These are phyloP conservation scores for Beauveria bassiana DNA, from an alignment of 2,329 filamentous ascomycete species.

Conservation along the genomic window DNA sequence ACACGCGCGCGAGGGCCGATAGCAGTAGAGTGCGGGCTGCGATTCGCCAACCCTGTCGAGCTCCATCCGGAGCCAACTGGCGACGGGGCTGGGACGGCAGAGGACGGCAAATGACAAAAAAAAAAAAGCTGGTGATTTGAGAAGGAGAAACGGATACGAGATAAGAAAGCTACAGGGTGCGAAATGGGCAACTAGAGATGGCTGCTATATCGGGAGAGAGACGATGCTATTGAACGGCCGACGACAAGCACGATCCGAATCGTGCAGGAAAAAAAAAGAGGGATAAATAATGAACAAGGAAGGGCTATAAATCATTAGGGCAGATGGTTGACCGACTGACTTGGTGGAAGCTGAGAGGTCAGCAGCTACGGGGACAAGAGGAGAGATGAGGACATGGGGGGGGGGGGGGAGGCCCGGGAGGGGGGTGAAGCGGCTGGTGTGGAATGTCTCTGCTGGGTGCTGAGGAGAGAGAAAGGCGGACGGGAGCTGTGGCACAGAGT, in stretches of 20 bases:
- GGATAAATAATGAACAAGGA: not conserved
- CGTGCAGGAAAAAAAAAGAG: not conserved
- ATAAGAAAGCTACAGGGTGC: not conserved
- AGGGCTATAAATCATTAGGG: not conserved
- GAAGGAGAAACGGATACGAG: not conserved
- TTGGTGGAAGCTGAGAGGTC: not conserved
- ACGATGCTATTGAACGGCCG: too few species aligned
- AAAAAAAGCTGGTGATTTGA: not conserved
- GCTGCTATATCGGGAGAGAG: too few species aligned
- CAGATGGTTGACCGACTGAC: not conserved
- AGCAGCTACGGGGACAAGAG: not conserved
- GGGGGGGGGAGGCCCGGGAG: not conserved
- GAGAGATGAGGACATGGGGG: not conserved
- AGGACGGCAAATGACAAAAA: not conserved
- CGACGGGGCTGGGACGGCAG: not conserved
- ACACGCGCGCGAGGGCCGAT: not conserved
- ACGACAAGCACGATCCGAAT: not conserved
- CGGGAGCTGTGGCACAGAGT: too few species aligned
- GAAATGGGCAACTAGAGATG: too few species aligned
- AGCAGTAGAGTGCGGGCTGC: not conserved
- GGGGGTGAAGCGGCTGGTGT: not conserved
- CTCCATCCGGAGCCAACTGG: not conserved
- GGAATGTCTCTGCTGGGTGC: not conserved
- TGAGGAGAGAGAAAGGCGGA: too few species aligned
- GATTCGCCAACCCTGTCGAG: conserved; percentile 3